Percentiles rank a stretch among this genome's conserved stretches.
These are phyloP conservation scores for Lyophyllum semitale DNA, from an alignment of 768 basidiomycete species.

Conservation along the genomic window DNA sequence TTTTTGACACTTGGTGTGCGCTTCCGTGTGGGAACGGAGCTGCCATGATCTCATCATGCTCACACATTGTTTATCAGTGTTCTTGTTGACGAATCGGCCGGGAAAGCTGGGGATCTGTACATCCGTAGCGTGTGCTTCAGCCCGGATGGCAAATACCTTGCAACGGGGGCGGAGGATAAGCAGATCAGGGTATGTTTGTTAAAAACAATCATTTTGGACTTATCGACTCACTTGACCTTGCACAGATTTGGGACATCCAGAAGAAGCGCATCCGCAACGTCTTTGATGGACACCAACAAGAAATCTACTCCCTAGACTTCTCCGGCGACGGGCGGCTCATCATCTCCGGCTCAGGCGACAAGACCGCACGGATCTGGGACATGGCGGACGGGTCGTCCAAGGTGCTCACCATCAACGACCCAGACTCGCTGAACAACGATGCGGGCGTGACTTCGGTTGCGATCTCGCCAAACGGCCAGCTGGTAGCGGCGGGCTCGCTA, in stretches of 20 bases:
- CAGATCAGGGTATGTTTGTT: slow-evolving; percentile 71
- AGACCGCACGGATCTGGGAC: slow-evolving; percentile 51
- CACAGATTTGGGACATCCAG: slow-evolving; percentile 89
- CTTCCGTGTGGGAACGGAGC: slow-evolving; percentile 5
- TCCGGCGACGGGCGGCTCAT: slow-evolving; percentile 83
- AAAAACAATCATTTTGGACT: slow-evolving; percentile 18
- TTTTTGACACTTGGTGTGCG: slow-evolving; percentile 3
- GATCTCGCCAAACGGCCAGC: slow-evolving; percentile 72
- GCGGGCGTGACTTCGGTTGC: slow-evolving; percentile 80
- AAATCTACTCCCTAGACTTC: slow-evolving; percentile 94
- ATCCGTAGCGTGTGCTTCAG: slow-evolving; percentile 92
- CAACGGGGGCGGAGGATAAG: slow-evolving; percentile 92
- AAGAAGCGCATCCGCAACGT: slow-evolving; percentile 76
- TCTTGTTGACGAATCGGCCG: slow-evolving; percentile 74
- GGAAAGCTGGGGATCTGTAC: slow-evolving; percentile 81
- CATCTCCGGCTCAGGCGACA: slow-evolving; percentile 85
- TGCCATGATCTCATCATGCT: slow-evolving; percentile 1
- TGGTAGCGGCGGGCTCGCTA: slow-evolving; percentile 68
- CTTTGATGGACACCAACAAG: slow-evolving; percentile 89
- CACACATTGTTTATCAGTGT: slow-evolving; percentile 45
- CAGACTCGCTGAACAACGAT: slow-evolving; percentile 47
- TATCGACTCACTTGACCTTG: background rate
- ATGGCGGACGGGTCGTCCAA: slow-evolving; percentile 39
- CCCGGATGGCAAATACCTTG: slow-evolving; percentile 83
- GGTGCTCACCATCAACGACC: slow-evolving; percentile 51